A percentile compares a stretch with the other conserved stretches of the same genome.
Conservation (phyloP, 2,329 filamentous ascomycete species). For the Coniella vitis region DNA sequence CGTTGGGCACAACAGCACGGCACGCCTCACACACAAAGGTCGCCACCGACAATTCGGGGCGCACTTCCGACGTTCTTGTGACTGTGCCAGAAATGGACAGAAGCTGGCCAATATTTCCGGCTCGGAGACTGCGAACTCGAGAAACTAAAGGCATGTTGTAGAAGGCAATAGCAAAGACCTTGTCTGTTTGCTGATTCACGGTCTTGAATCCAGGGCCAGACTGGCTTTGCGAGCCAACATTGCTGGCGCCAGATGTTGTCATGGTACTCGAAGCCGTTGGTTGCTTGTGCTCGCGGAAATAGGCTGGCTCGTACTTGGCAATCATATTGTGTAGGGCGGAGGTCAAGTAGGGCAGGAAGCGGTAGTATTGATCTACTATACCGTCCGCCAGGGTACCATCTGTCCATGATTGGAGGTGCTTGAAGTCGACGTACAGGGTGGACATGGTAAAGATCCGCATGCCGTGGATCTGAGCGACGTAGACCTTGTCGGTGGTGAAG, state of each 20-base stretch:
- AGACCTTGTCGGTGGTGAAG: constrained; percentile 72
- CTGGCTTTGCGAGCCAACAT: constrained; percentile 54
- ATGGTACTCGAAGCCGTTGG: constrained; percentile 68
- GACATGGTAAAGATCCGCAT: constrained; percentile 70
- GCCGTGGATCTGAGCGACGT: constrained; percentile 75
- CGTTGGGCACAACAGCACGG: constrained; percentile 75
- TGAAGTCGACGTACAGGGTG: constrained; percentile 81
- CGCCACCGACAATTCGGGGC: constrained; percentile 84
- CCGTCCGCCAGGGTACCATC: constrained; percentile 79
- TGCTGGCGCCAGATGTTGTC: constrained; percentile 60
- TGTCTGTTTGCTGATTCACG: constrained; percentile 91
- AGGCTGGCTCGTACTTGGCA: constrained; percentile 86
- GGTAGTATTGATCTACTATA: constrained; percentile 86
- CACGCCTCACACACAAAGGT: constrained; percentile 91
- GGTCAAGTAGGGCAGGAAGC: constrained; percentile 86
- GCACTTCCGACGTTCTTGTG: constrained; percentile 92
- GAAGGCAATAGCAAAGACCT: constrained; percentile 86
- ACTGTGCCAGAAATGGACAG: constrained; percentile 96
- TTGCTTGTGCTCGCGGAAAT: constrained; percentile 88
- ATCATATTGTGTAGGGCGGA: constrained; percentile 88
- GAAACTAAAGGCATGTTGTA: constrained; percentile 89
- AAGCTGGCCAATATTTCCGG: constrained; percentile 83
- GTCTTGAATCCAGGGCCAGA: constrained; percentile 68
- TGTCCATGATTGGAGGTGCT: constrained; percentile 70
- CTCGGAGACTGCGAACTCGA: constrained; percentile 76